Evolutionary conservation across 345 rosid genomes (phyloP).

Genomic region (Sisymbrium irio): DNA sequence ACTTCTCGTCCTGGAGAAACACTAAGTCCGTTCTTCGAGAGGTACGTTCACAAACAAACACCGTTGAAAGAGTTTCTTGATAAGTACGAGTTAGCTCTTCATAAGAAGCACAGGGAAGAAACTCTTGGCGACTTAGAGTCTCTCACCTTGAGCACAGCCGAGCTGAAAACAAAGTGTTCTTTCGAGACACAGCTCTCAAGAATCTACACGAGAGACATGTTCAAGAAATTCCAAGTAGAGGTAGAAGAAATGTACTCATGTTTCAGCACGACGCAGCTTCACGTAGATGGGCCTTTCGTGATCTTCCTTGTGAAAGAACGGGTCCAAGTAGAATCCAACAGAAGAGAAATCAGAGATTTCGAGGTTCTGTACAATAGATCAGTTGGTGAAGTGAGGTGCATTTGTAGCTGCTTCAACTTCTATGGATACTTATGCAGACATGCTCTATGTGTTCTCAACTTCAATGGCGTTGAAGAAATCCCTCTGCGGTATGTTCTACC

Average conservation of each 20-base stretch:
- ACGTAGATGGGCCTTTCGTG: constrained; percentile 57
- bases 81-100: constrained; percentile 69
- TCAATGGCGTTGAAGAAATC: constrained; percentile 71
- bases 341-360: constrained; percentile 57
- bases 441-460: constrained; percentile 71
- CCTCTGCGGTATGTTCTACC: constrained; percentile 56
- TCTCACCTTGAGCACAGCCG: constrained; percentile 37
- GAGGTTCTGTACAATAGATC: constrained; percentile 78
- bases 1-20: constrained; percentile 53
- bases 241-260: constrained; percentile 89
- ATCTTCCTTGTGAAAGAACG: constrained; percentile 79
- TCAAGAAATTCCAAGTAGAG: constrained; percentile 75
- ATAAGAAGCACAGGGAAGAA: constrained; percentile 75
- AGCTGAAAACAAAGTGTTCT: constrained; percentile 63
- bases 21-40: constrained; percentile 55
- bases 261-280: constrained; percentile 70
- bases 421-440: constrained; percentile 85
- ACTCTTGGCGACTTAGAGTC: constrained; percentile 58
- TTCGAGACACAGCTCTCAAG: constrained; percentile 82
- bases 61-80: constrained; percentile 89
- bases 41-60: constrained; percentile 69
- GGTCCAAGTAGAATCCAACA: constrained; percentile 51
- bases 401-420: constrained; percentile 80
- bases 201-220: constrained; percentile 60
- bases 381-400: constrained; percentile 73